Evolutionary conservation across 768 basidiomycete genomes (phyloP).

Genomic region (Hericium alpestre): DNA sequence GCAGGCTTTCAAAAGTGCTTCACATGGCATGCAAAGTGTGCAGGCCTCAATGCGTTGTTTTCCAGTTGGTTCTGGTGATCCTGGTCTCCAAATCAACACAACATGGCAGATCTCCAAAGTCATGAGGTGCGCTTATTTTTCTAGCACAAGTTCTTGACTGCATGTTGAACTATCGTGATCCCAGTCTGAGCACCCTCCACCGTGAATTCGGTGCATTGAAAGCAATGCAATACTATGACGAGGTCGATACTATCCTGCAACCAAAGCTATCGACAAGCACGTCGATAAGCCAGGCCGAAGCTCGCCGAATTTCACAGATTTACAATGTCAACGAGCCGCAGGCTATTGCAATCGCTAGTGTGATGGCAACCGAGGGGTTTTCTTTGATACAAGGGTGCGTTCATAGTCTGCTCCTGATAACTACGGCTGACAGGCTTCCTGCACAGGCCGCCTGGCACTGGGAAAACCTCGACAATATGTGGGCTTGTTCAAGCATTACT

Average conservation of each 20-base stretch:
- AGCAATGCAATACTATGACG: slow-evolving; percentile 75
- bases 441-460: slow-evolving; percentile 87
- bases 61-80: slow-evolving; percentile 27
- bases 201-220: slow-evolving; percentile 87
- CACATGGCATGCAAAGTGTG: slow-evolving; percentile 34
- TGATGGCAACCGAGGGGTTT: slow-evolving; percentile 67
- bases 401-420: neutral
- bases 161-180: slow-evolving; percentile 2
- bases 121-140: slow-evolving; percentile 49
- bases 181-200: slow-evolving; percentile 79
- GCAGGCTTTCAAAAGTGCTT: slow-evolving; percentile 30
- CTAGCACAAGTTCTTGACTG: neutral
- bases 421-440: neutral
- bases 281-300: slow-evolving; percentile 34
- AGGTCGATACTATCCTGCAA: slow-evolving; percentile 56
- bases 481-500: slow-evolving; percentile 83
- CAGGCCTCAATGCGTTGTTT: slow-evolving; percentile 17
- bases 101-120: slow-evolving; percentile 73
- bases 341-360: slow-evolving; percentile 74
- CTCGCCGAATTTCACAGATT: slow-evolving; percentile 54
- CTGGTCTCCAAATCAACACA: slow-evolving; percentile 52
- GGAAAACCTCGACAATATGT: slow-evolving; percentile 96
- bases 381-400: slow-evolving; percentile 86
- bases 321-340: slow-evolving; percentile 89
- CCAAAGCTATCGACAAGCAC: slow-evolving; percentile 47